These are phyloP conservation scores for Trypanosoma grayi DNA, from an alignment of 208 protist species.

Conservation along the genomic window DNA sequence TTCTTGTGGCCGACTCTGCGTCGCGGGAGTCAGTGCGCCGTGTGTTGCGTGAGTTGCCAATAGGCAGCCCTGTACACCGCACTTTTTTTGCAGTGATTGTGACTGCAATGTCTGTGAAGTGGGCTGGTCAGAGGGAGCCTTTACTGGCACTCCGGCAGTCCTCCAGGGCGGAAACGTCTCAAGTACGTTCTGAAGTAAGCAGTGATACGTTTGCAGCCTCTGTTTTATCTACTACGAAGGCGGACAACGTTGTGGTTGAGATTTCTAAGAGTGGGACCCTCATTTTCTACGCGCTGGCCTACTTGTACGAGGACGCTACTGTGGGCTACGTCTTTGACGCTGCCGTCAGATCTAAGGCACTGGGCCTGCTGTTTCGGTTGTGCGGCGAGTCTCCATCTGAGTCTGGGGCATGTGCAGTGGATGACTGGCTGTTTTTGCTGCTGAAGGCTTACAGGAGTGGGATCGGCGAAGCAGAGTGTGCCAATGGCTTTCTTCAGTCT, in stretches of 20 bases:
- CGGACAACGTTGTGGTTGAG: background rate
- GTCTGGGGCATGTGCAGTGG: background rate
- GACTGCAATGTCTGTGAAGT: slow-evolving; percentile 13
- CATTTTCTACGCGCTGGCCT: slow-evolving; percentile 26
- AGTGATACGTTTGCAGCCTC: slow-evolving; percentile 1
- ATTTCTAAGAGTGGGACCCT: background rate
- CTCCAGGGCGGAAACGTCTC: background rate
- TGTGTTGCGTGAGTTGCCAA: slow-evolving; percentile 10
- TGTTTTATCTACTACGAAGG: background rate
- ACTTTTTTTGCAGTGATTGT: slow-evolving; percentile 24
- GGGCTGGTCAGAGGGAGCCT: background rate
- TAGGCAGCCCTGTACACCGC: slow-evolving; percentile 22
- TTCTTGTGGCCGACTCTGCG: slow-evolving; percentile 14
- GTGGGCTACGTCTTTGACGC: slow-evolving; percentile 15
- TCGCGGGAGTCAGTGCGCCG: slow-evolving; percentile 3
- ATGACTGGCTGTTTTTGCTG: slow-evolving; percentile 23
- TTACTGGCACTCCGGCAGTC: background rate
- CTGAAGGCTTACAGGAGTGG: slow-evolving; percentile 4
- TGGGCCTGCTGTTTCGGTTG: slow-evolving; percentile 13
- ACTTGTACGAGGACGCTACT: slow-evolving; percentile 19
- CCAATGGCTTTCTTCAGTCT: slow-evolving; percentile 3
- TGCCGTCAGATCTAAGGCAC: slow-evolving; percentile 4
- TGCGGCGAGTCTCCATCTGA: slow-evolving; percentile 18
- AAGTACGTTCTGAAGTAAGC: slow-evolving; percentile 1
- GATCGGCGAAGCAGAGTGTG: background rate